Base-by-base conservation (phyloP, 1,284 basidiomycete genomes). In the Salmacisia buchloeana region DNA sequence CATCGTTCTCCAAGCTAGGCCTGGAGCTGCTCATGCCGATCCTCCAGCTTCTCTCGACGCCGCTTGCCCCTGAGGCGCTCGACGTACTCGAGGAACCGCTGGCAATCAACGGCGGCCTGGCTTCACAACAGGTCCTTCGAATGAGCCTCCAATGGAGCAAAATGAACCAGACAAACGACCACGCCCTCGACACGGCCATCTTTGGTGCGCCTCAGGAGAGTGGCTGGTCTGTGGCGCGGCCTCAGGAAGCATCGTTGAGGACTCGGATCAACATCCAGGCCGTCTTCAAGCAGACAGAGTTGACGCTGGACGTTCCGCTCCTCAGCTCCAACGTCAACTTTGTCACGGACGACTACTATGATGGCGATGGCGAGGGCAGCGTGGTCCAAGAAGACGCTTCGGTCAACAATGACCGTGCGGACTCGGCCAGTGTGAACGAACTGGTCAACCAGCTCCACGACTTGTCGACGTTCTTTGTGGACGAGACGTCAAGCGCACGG, bases 11-110 rank as follows among this genome's bases (percentile, higher is more conserved):
- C 61, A 83, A 86, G 0, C 83, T 92, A 36, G 89, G 90, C 0
- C 38, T 59, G 27, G 93, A 94, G 77, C 83, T 94, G 23, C 85
- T 96, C 25, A 92, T 92, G 87, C 94, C 94, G 0, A 83, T 97
- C 23, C 82, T 97, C 35, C 87, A 91, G 29, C 84, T 96, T 29
- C 83, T 96, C 13, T 88, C 90, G 68, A 91, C 90, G 1, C 89
- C 93, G 71, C 85, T 94, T 31, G 88, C 92, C 5, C 81, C 87
- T 2, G 86, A 91, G 68, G 93, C 93, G 0, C 84, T 97, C 49
- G 92, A 94, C 57, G 92, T 96, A 18, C 85, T 97, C 1, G 92
- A 96, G 73, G 89, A 93, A 73, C 92, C 91, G 0, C 86, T 91
- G 77, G 85, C 85, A 25, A 87, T 91, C 74, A 69, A 74, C n/a